Base-by-base conservation (phyloP, 2,329 filamentous ascomycete species). In the Byssoonygena ceratinophila region DNA sequence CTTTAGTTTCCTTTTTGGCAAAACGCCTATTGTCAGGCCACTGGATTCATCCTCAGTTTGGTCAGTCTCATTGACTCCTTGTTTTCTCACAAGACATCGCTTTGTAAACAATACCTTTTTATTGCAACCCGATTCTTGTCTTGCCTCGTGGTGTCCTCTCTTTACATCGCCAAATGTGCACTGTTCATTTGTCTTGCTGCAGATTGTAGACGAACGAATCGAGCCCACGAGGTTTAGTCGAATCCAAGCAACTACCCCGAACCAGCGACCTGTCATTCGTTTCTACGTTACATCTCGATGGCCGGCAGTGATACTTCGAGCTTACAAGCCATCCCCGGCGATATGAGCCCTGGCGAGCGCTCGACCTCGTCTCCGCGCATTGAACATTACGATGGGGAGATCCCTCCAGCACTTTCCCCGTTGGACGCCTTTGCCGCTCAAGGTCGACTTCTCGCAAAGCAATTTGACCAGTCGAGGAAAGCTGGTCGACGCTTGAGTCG, bases 351-450 rank as follows among this genome's bases (percentile, higher is more conserved):
- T 43, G 34, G 41, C 12, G 41, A 52, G 2, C 44, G 31, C 34
- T 22, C 22, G 16, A 27, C 41, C n/a, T 16, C 50, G 7, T 89
- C 85, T n/a, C 85, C 85, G 39, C 82, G 85, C 56, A 73, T 88
- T 54, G 66, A 70, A 57, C 84, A 89, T 67, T 76, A 86, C 53
- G 84, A 85, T 53, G 87, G 87, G 56, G 86, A 91, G 34, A 34
- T 59, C 9, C 91, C 92, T 18, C 92, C 92, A 4, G 86, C 92
- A 49, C 77, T 97, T 53, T 97, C 92, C 6, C 92, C 92, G 9
- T 79, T 98, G 58, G 92, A 98, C 76, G 91, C 91, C 45, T 94
- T 98, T 66, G 91, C 91, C 20, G 78, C 91, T 57, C 91, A 97
- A 65, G 94, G 90, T 61, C 84, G 91, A 54, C 73, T 94, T 61